Base-by-base conservation (phyloP, 2,329 filamentous ascomycete genomes). In the Dactylellina drechsleri region DNA sequence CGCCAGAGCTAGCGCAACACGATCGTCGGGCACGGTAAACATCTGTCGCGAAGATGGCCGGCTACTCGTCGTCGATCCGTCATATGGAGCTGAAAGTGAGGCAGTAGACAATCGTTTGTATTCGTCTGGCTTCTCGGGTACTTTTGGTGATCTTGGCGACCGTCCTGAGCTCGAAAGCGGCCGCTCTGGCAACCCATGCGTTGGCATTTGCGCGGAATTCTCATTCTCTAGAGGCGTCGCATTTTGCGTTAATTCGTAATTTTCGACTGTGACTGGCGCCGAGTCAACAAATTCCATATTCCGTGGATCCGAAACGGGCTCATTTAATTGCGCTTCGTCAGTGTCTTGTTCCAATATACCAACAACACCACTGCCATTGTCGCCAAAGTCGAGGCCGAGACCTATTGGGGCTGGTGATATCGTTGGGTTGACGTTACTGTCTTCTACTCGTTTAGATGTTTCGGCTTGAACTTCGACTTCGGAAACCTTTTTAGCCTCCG, bases 191-290 rank as follows among this genome's bases (percentile, higher is more conserved):
- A 73, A 73, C 68, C 56, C 49, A 7, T 65, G 57, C 31, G 52
- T 58, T 66, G 68, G 61, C 49, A 73, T 73, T 73, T 73, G 68
- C 68, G 68, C 66, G 68, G 68, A 73, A 73, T 73, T 73, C 41
- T 73, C 68, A 66, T 73, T 66, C 47, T 66, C 61, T 54, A 49
- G 56, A 40, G 54, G 26, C 54, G 61, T 54, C 68, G 68, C 43
- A 41, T 59, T 73, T 73, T 73, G 68, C 41, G 68, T 66, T 53
- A 73, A 56, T 73, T 73, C 61, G 61, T 73, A 73, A 73, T 73
- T 72, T 72, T 66, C 52, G 16, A 60, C 61, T 47, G 60, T 60
- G 54, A 72, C 50, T 66, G 23, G 54, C 54, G 67, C 65, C 5
- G 60, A 10, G 36, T 66, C 68, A 40, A 50, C 20, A 41, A 56